Base-by-base conservation (phyloP, 441 rosid genomes). In the Jatropha podagrica region DNA sequence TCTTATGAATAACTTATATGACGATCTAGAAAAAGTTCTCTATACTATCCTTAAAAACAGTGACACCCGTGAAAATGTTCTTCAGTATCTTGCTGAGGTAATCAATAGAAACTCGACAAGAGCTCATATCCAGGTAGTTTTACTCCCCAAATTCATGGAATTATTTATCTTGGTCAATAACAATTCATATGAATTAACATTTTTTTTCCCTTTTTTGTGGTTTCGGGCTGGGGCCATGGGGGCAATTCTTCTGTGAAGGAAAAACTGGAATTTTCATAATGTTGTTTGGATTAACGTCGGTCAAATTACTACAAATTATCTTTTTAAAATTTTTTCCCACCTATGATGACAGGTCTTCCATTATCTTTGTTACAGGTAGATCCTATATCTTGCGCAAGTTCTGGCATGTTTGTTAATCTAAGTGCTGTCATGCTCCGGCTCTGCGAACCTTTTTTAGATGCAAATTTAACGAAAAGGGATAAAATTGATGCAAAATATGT, bases 321-420 rank as follows among this genome's bases (percentile, higher is more conserved):
- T 44, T 44, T 44, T 44, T 44, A 44, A 44, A 46, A 0, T 2
- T 44, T 54, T 2, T 27, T 46, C 65, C 10, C 61, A 54, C 18
- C 20, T 40, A n/a, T 14, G 13, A 54, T 74, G 42, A 77, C 70
- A 38, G 7, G 32, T 23, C 61, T 81, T 68, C 27, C 37, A 61
- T 81, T 68, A 23, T 85, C 32, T 77, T 40, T 81, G 65, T 85
- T 56, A 59, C 87, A 96, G 99, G 97, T 94, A 80, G 99, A 96
- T 82, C 94, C 89, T 71, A 74, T 94, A 68, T 90, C 93, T 72
- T 91, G 97, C 86, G 98, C 99, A 23, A 92, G 97, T 82, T 91
- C 97, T 18, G 99, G 99, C 83, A 96, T 94, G 99, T 96, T 94
- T 87, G 92, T 91, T 72, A 94, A 91, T 80, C 97, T 94, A 79